These are phyloP conservation scores for Aspergillus persii DNA, from an alignment of 2,329 filamentous ascomycete species.

Conservation along the genomic window DNA sequence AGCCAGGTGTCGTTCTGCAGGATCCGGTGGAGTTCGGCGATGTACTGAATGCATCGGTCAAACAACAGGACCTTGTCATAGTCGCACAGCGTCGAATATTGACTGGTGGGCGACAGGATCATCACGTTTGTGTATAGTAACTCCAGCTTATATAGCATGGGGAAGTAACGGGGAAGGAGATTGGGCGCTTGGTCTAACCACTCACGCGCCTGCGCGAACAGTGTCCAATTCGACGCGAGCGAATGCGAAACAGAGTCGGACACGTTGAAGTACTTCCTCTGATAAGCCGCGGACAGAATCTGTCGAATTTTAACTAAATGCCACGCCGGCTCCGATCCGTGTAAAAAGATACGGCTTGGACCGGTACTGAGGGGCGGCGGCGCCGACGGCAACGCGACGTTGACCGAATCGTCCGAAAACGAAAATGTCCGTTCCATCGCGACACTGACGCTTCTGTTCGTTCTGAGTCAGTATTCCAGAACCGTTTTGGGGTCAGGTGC, in stretches of 20 bases:
- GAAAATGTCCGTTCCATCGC: slow-evolving; percentile 85
- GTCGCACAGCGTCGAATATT: slow-evolving; percentile 67
- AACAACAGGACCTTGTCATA: slow-evolving; percentile 81
- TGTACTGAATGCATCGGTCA: slow-evolving; percentile 80
- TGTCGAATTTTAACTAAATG: slow-evolving; percentile 80
- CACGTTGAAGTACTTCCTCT: slow-evolving; percentile 78
- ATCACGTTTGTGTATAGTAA: slow-evolving; percentile 88
- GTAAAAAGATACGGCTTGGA: slow-evolving; percentile 48
- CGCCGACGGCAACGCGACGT: slow-evolving; percentile 69
- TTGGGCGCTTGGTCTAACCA: slow-evolving; percentile 78
- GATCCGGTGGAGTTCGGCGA: slow-evolving; percentile 69
- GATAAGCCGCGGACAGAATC: slow-evolving; percentile 85
- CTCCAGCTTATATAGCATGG: slow-evolving; percentile 81
- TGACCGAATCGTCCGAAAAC: slow-evolving; percentile 84
- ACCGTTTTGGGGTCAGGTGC: neutral
- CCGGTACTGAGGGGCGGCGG: slow-evolving; percentile 45
- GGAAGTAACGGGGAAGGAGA: slow-evolving; percentile 62
- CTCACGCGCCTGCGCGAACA: slow-evolving; percentile 59
- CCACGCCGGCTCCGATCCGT: slow-evolving; percentile 66
- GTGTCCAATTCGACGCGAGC: slow-evolving; percentile 45
- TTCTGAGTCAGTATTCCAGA: neutral
- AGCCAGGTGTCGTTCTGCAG: slow-evolving; percentile 58
- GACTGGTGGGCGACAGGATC: slow-evolving; percentile 75
- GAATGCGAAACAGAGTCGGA: slow-evolving; percentile 66
- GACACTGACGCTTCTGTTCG: slow-evolving; percentile 74